These are phyloP conservation scores for Hemileccinum hortonii DNA, from an alignment of 1,284 basidiomycete genomes.

Conservation along the genomic window DNA sequence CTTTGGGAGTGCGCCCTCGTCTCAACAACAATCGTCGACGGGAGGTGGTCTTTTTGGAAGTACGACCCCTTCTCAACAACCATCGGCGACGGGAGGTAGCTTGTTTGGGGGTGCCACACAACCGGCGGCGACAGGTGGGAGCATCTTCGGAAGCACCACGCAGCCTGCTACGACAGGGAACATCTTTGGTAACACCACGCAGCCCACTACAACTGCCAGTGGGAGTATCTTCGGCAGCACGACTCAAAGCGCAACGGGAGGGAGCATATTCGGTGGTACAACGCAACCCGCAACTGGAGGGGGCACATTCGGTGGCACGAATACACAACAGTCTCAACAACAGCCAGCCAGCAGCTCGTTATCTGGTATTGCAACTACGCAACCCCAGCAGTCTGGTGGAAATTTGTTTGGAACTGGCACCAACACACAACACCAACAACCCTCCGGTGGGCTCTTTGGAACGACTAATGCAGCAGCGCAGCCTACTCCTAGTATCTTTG, in stretches of 20 bases:
- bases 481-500: conserved; percentile 14
- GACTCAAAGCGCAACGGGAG: conserved; percentile 14
- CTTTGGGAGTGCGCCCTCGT: conserved; percentile 13
- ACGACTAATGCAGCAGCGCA: conserved; percentile 19
- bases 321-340: conserved; percentile 17
- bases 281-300: conserved; percentile 19
- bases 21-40: conserved; percentile 19
- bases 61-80: conserved; percentile 15
- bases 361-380: conserved; percentile 13
- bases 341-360: conserved; percentile 12
- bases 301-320: conserved; percentile 23
- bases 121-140: conserved; percentile 7
- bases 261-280: conserved; percentile 23
- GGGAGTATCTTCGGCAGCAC: conserved; percentile 24
- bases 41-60: conserved; percentile 21
- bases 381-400: conserved; percentile 21
- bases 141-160: conserved; percentile 14
- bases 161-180: conserved; percentile 13
- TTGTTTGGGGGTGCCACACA: conserved; percentile 21
- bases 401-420: conserved; percentile 23
- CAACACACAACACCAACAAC: conserved; percentile 18
- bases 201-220: conserved; percentile 9
- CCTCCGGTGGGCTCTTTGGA: conserved; percentile 19
- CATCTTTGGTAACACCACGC: conserved; percentile 20
- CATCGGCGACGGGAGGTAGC: conserved; percentile 7